Conservation (phyloP, 2,329 filamentous ascomycete genomes). For the Colletotrichum sp. region DNA sequence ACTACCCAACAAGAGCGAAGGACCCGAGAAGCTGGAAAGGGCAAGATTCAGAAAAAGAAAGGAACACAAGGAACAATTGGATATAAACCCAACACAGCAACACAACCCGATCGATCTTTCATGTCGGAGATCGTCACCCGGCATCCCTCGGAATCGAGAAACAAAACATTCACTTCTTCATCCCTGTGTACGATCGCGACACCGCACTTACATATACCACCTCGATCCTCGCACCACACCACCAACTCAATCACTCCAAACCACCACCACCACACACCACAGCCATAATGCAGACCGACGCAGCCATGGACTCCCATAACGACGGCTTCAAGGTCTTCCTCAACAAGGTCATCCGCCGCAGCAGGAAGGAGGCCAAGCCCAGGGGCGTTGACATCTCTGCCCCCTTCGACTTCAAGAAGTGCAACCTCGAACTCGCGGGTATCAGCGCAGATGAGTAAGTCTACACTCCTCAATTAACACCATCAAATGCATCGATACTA, state of each 20-base stretch:
- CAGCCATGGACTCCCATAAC: constrained; percentile 37
- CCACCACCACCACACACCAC: not conserved
- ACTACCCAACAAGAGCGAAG: not conserved
- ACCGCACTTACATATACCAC: not conserved
- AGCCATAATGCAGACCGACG: constrained; percentile 11
- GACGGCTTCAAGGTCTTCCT: constrained; percentile 49
- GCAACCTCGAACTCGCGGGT: constrained; percentile 57
- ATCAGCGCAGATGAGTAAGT: constrained; percentile 65
- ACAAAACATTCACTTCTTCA: not conserved
- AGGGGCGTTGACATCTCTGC: constrained; percentile 55
- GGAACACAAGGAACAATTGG: not conserved
- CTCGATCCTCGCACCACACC: not conserved
- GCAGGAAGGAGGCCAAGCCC: constrained; percentile 45
- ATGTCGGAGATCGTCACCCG: not conserved
- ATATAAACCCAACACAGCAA: not conserved
- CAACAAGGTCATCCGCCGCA: constrained; percentile 47
- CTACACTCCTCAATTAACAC: not conserved
- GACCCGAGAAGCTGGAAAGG: constrained; percentile 12
- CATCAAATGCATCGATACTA: not conserved
- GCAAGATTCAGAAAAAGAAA: not conserved
- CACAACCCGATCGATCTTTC: not conserved
- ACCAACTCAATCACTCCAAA: no score
- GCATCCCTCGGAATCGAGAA: not conserved
- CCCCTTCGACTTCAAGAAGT: constrained; percentile 63
- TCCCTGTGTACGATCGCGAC: not conserved